These are phyloP conservation scores for Pelargonium australe DNA, from an alignment of 441 rosid genomes.

Conservation along the genomic window DNA sequence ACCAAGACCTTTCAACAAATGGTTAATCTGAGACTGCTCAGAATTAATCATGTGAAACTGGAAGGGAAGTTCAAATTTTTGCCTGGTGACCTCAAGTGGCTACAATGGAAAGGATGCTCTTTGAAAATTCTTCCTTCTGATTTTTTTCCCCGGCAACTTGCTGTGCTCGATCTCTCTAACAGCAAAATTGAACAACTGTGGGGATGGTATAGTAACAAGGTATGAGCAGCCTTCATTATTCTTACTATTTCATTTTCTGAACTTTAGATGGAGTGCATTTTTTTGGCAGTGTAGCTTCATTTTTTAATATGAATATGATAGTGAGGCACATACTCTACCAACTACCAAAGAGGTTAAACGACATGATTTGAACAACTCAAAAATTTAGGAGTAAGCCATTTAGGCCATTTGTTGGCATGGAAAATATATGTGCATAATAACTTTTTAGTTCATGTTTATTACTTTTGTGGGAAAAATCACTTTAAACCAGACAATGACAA, in stretches of 20 bases:
- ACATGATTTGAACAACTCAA: constrained; percentile 3
- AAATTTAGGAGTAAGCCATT: no score
- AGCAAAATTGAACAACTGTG: constrained; percentile 38
- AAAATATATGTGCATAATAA: no score
- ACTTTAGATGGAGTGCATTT: no score
- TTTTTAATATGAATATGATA: not conserved
- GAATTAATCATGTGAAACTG: constrained; percentile 43
- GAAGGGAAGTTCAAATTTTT: constrained; percentile 42
- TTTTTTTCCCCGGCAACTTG: constrained; percentile 32
- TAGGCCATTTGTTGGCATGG: no score
- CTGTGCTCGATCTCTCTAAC: constrained; percentile 59
- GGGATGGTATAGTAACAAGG: constrained; percentile 23
- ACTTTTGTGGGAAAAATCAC: no score
- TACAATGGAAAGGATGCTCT: constrained; percentile 64
- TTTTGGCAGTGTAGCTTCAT: no score
- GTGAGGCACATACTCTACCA: not conserved
- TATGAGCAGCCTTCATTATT: constrained; percentile 6
- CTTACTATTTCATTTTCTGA: not conserved
- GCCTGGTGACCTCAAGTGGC: constrained; percentile 50
- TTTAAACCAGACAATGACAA: no score
- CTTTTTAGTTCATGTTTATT: no score
- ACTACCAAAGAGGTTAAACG: constrained; percentile 6
- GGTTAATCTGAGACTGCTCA: constrained; percentile 50
- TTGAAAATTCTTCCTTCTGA: constrained; percentile 40
- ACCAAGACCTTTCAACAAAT: constrained; percentile 37